Evolutionary conservation across 148 eudicot genomes (phyloP), one percentile per base, ranked within the genome.

Genomic region (Tetragonia tetragonoides): DNA sequence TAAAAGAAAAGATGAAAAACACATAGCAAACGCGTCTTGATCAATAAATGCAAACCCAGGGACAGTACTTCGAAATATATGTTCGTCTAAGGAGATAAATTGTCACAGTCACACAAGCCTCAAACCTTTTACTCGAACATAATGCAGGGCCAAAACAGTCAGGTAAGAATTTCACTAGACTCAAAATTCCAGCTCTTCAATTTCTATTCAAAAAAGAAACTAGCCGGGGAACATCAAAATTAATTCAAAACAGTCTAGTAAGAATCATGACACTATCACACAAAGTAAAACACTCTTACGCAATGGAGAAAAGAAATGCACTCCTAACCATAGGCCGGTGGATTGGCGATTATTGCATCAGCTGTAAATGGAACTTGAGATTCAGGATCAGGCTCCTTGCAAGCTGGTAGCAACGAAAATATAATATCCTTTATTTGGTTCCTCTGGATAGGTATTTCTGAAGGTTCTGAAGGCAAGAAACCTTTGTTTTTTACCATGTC

Each of bases 401-500:
- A 95, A 63, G 99, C 99, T 51, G 93, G 86, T 74, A 81, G 90
- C 63, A 95, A 82, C 20, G 97, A 93, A 81, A 86, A 84, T 78
- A 95, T 90, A 67, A 95, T 95, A n/a, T 91, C 97, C 79, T 91
- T 91, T 78, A 95, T 89, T 85, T 95, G 97, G 80, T 86, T 84
- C 23, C 99, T 88, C 70, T 95, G 99, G 79, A 87, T 77, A 60
- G 92, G 93, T 76, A 95, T 91, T 78, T 95, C 99, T 66, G 97
- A 93, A 81, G 94, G 99, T 70, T 97, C 99, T 47, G 99, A 95
- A 57, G 99, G 99, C 88, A 95, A 90, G 80, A 95, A 93, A 23
- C 99, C 99, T 89, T 95, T 95, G 83, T 95, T 93, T 82, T 93
- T 95, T 16, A 93, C 97, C 99, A 95, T 95, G 75, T 91, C 99